Conservation (phyloP, 208 protist species). For the Crithidia thermophila region DNA sequence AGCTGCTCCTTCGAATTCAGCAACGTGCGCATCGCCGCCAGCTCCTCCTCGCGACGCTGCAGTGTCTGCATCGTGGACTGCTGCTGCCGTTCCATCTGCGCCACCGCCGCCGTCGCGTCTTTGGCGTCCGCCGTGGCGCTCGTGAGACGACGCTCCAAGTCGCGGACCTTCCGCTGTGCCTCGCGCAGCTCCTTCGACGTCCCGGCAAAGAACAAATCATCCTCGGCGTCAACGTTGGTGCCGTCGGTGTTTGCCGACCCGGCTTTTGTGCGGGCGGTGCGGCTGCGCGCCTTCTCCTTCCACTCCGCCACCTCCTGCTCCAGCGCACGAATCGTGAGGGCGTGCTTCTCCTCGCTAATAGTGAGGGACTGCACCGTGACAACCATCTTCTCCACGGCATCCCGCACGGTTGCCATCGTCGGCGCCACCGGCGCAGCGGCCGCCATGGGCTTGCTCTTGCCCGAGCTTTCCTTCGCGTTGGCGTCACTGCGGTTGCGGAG, state of each 20-base stretch:
- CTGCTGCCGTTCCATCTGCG: constrained; percentile 22
- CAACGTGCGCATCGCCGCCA: constrained; percentile 27
- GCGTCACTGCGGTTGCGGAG: constrained; percentile 28
- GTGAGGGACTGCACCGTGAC: constrained; percentile 18
- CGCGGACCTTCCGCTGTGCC: constrained; percentile 28
- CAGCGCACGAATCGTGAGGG: constrained; percentile 25
- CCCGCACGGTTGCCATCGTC: constrained; percentile 44
- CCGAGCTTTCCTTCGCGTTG: background rate
- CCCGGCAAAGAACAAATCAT: constrained; percentile 33
- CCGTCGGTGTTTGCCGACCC: background rate
- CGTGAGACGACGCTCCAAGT: constrained; percentile 26
- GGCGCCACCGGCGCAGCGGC: background rate
- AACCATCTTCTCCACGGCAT: constrained; percentile 40
- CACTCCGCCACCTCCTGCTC: constrained; percentile 34
- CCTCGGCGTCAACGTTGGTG: constrained; percentile 1
- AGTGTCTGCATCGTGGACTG: constrained; percentile 4
- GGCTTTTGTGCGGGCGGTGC: constrained; percentile 1
- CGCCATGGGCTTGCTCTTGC: background rate
- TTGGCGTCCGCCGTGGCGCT: constrained; percentile 12
- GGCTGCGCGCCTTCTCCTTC: constrained; percentile 15
- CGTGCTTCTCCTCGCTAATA: constrained; percentile 23
- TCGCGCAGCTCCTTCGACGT: constrained; percentile 38
- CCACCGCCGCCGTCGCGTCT: constrained; percentile 23
- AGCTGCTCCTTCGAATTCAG: constrained; percentile 26
- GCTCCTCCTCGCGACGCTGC: constrained; percentile 23